These are phyloP conservation scores for Rhodotorula sp. DNA, from an alignment of 1,284 basidiomycete genomes.

Conservation along the genomic window DNA sequence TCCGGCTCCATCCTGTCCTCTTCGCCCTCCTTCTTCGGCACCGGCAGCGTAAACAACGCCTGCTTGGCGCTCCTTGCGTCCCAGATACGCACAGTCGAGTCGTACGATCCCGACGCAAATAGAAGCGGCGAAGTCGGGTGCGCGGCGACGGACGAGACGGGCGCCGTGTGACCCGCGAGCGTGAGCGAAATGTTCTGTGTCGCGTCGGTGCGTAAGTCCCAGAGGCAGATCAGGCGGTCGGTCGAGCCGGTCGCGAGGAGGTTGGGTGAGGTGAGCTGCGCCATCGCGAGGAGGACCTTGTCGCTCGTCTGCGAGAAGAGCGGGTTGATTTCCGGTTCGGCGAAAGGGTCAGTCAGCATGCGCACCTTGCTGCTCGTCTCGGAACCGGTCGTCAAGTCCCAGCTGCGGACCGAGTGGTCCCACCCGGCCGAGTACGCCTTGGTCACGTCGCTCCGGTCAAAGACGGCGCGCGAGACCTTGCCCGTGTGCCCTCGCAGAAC, in stretches of 20 bases:
- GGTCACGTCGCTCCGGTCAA: slow-evolving; percentile 47
- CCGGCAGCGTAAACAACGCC: slow-evolving; percentile 57
- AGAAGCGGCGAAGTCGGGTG: slow-evolving; percentile 64
- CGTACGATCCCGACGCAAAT: slow-evolving; percentile 76
- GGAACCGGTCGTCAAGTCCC: slow-evolving; percentile 53
- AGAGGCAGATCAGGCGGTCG: slow-evolving; percentile 55
- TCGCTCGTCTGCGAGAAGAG: slow-evolving; percentile 41
- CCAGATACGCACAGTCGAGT: slow-evolving; percentile 80
- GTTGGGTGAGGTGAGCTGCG: slow-evolving; percentile 51
- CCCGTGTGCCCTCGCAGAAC: slow-evolving; percentile 73
- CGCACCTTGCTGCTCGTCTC: slow-evolving; percentile 51
- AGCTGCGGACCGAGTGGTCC: slow-evolving; percentile 55
- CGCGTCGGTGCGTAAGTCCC: slow-evolving; percentile 54
- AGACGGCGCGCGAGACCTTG: slow-evolving; percentile 66
- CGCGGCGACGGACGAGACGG: slow-evolving; percentile 67
- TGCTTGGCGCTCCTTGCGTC: slow-evolving; percentile 66
- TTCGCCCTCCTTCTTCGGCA: slow-evolving; percentile 41
- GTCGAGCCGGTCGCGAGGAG: slow-evolving; percentile 55
- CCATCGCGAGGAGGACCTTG: slow-evolving; percentile 53
- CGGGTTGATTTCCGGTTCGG: not conserved
- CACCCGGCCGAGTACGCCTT: slow-evolving; percentile 49
- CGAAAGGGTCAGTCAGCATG: not conserved
- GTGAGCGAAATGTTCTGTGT: slow-evolving; percentile 55
- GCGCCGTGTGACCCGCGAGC: slow-evolving; percentile 66
- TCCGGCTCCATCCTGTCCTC: slow-evolving; percentile 40